phyloP scores from a whole-genome alignment of 2,329 filamentous ascomycete genomes.

The Trichophyton simii region DNA sequence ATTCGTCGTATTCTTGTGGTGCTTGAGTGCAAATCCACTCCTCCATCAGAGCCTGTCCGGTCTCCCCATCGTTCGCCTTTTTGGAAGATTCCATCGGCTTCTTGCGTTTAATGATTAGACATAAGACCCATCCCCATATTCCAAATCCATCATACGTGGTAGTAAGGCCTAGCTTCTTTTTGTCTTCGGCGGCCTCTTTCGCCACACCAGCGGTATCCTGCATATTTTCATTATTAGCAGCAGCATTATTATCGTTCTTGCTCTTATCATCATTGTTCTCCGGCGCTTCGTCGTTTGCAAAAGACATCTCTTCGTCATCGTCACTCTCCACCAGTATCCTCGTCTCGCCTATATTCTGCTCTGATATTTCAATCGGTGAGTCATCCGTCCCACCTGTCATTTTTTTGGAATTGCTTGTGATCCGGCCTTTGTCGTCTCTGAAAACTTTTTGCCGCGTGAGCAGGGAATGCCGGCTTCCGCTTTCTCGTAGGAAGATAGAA shows the following conservation, averaged over 20 bases:
- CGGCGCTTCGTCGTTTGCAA: constrained; percentile 25
- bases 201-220: constrained; percentile 21
- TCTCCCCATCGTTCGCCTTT: constrained; percentile 17
- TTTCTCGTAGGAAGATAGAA: constrained; percentile 82
- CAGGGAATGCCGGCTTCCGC: constrained; percentile 70
- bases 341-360: constrained; percentile 29
- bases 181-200: constrained; percentile 39
- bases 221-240: constrained; percentile 23
- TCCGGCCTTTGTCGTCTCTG: constrained; percentile 41
- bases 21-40: constrained; percentile 75
- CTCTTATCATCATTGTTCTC: neutral
- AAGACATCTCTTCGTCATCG: constrained; percentile 38
- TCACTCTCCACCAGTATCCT: constrained; percentile 48
- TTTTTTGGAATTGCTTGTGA: constrained; percentile 51
- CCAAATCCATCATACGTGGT: constrained; percentile 91
- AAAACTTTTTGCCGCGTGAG: constrained; percentile 77
- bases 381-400: constrained; percentile 47
- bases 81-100: constrained; percentile 23
- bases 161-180: constrained; percentile 80
- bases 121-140: constrained; percentile 87
- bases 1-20: constrained; percentile 28
- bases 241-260: no score
- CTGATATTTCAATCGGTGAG: constrained; percentile 39
- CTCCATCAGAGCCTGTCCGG: constrained; percentile 58
- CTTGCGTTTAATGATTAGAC: constrained; percentile 71